Percentiles rank a stretch among this genome's conserved stretches.
phyloP scores from a whole-genome alignment of 2,329 filamentous ascomycete species.

The Sarocladium brachiariae region DNA sequence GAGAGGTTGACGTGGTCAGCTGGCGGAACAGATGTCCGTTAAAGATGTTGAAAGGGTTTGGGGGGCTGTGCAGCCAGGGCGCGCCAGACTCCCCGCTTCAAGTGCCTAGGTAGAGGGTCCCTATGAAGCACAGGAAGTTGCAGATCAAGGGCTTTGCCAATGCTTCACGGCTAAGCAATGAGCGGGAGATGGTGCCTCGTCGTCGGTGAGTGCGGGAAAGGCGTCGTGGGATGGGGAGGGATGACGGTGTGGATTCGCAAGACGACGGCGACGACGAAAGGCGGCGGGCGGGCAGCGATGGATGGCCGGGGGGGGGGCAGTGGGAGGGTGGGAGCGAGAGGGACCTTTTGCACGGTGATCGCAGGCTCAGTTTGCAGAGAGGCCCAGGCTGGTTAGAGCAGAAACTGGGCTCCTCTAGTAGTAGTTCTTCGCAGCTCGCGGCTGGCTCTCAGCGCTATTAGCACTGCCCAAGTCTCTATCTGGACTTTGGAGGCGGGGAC shows the following conservation, averaged over 20 bases:
- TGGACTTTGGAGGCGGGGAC: background rate
- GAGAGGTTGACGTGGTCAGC: background rate
- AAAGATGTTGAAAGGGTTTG: conserved; percentile 5
- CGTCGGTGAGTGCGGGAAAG: conserved; percentile 1
- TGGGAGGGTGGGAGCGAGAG: too few relatives aligned
- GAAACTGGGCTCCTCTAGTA: background rate
- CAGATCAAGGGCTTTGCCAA: background rate
- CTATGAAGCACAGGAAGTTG: background rate
- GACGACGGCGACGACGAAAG: conserved; percentile 1
- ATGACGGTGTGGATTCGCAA: conserved; percentile 9
- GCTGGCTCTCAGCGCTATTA: background rate
- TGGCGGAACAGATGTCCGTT: background rate
- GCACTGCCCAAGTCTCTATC: too few relatives aligned
- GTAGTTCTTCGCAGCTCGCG: too few relatives aligned
- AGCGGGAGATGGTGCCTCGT: background rate
- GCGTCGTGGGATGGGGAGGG: conserved; percentile 5
- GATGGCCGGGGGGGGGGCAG: background rate
- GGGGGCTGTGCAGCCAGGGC: conserved; percentile 10
- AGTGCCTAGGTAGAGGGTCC: background rate
- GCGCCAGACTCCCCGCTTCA: conserved; percentile 9
- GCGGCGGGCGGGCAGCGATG: conserved; percentile 1
- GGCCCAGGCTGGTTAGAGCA: background rate
- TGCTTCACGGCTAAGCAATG: background rate
- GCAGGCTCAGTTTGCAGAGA: too few relatives aligned
- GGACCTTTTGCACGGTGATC: background rate